phyloP scores from a whole-genome alignment of 2,329 filamentous ascomycete genomes.

The Xylaria sp. region DNA sequence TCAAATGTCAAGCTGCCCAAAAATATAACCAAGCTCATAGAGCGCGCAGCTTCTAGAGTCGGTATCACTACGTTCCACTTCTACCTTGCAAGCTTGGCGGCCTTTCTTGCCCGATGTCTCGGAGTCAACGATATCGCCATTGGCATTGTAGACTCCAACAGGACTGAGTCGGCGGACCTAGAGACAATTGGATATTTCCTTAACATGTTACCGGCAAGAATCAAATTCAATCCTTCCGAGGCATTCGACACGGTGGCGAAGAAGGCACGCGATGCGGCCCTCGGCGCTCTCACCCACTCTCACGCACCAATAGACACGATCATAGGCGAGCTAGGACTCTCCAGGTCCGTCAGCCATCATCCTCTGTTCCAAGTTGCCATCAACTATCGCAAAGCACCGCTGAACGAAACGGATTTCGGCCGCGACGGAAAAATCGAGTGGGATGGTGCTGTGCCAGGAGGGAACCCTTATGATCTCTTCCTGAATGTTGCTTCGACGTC shows the following conservation, averaged over 20 bases:
- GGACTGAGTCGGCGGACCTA: constrained; percentile 44
- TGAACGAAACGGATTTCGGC: neutral
- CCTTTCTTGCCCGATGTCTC: constrained; percentile 51
- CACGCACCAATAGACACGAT: constrained; percentile 56
- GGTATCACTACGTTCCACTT: constrained; percentile 56
- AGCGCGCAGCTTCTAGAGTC: neutral
- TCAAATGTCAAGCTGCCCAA: neutral
- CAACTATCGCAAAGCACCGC: constrained; percentile 19
- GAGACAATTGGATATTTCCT: constrained; percentile 53
- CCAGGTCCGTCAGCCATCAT: constrained; percentile 1
- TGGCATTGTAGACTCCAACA: constrained; percentile 56
- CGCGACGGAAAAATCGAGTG: constrained; percentile 15
- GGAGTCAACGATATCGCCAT: constrained; percentile 56
- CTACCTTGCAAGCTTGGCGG: constrained; percentile 55
- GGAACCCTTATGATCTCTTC: constrained; percentile 40
- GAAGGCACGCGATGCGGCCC: constrained; percentile 1
- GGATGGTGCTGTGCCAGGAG: neutral
- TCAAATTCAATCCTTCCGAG: neutral
- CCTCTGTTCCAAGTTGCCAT: constrained; percentile 32
- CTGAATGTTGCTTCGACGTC: constrained; percentile 9
- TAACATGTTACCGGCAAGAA: constrained; percentile 53
- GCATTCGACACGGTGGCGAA: neutral
- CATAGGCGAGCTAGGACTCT: neutral
- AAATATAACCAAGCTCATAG: neutral
- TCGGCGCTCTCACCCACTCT: constrained; percentile 53